A percentile compares a stretch with the other conserved stretches of the same genome.
Conservation (phyloP, 2,329 filamentous ascomycete genomes). For the Periconia sp. region DNA sequence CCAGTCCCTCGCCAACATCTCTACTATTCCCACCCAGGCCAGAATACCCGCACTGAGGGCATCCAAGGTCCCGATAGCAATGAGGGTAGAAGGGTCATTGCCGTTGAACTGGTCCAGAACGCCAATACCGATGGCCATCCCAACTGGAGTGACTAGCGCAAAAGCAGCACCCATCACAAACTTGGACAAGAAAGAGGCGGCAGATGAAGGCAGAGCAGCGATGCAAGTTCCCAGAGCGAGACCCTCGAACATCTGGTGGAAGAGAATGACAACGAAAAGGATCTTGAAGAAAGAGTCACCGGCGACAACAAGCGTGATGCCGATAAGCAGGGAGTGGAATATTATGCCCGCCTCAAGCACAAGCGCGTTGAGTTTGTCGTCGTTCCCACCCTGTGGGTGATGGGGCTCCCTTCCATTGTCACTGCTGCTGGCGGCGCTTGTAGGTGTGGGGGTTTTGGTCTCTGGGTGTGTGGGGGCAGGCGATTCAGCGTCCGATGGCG, state of each 20-base stretch:
- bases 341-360: slow-evolving; percentile 74
- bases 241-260: slow-evolving; percentile 79
- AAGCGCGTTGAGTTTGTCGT: slow-evolving; percentile 61
- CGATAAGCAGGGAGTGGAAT: slow-evolving; percentile 72
- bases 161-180: slow-evolving; percentile 65
- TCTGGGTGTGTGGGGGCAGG: slow-evolving; percentile 2
- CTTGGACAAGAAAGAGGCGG: slow-evolving; percentile 51
- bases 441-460: slow-evolving; percentile 16
- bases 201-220: slow-evolving; percentile 55
- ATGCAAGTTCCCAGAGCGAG: slow-evolving; percentile 73
- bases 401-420: slow-evolving; percentile 16
- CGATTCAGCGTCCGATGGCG: slow-evolving; percentile 16
- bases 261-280: slow-evolving; percentile 66
- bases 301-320: slow-evolving; percentile 60
- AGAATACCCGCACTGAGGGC: slow-evolving; percentile 74
- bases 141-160: slow-evolving; percentile 71
- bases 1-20: slow-evolving; percentile 81
- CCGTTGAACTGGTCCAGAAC: slow-evolving; percentile 72
- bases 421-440: slow-evolving; percentile 17
- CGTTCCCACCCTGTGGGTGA: slow-evolving; percentile 21
- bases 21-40: slow-evolving; percentile 76
- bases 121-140: slow-evolving; percentile 79
- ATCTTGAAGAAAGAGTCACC: slow-evolving; percentile 56
- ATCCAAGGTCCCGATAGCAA: slow-evolving; percentile 74
- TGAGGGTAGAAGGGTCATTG: slow-evolving; percentile 66